These are phyloP conservation scores for Hippophae rhamnoides DNA, from an alignment of 306 rosid genomes.

Conservation along the genomic window DNA sequence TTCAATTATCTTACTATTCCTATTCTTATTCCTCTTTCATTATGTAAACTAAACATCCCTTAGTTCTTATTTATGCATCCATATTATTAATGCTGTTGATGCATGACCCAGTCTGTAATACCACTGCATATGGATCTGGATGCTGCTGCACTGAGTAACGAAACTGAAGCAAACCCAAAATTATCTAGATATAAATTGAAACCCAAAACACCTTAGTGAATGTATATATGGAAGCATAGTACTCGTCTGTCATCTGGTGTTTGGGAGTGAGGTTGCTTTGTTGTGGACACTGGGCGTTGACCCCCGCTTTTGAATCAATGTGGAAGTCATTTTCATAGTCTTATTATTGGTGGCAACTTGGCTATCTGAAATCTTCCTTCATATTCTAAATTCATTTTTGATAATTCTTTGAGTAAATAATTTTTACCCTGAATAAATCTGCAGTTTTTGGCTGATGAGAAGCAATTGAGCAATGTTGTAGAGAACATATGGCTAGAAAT, in stretches of 20 bases:
- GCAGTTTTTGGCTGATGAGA: constrained; percentile 72
- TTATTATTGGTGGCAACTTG: background rate
- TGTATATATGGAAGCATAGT: no score
- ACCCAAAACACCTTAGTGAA: no score
- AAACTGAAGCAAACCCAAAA: background rate
- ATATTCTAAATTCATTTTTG: background rate
- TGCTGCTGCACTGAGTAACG: background rate
- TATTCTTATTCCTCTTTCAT: no score
- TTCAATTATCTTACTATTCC: no score
- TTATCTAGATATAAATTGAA: no score
- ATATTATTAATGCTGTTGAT: background rate
- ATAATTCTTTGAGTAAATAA: background rate
- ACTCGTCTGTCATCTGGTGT: no score
- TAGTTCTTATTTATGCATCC: background rate
- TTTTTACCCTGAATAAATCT: constrained; percentile 6
- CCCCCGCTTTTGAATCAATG: no score
- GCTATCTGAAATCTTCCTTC: no score
- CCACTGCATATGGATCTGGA: background rate
- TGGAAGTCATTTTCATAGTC: no score
- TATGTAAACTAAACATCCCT: background rate
- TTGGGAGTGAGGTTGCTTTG: no score
- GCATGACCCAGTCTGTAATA: background rate
- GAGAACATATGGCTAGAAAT: constrained; percentile 47
- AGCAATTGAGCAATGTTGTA: constrained; percentile 39
- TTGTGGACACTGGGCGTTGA: no score